These are phyloP conservation scores for Opeltia flavorubescens DNA, from an alignment of 495 filamentous ascomycete genomes.

Conservation along the genomic window DNA sequence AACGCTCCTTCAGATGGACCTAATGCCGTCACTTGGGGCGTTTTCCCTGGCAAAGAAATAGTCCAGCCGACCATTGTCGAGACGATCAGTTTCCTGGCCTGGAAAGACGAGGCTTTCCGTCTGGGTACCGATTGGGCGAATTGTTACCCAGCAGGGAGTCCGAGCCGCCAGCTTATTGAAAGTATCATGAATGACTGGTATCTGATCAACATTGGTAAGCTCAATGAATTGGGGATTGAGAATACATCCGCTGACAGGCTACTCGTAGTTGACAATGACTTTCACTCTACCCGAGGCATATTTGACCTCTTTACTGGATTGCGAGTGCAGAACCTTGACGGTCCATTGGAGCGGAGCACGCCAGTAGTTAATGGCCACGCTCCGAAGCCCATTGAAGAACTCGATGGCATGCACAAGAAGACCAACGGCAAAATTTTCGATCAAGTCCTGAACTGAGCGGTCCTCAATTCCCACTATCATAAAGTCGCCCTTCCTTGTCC, in stretches of 20 bases:
- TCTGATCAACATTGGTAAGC: conserved; percentile 85
- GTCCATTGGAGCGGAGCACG: not conserved
- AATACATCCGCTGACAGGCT: conserved; percentile 14
- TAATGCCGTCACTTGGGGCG: conserved; percentile 97
- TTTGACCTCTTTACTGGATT: conserved; percentile 80
- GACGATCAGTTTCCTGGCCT: conserved; percentile 92
- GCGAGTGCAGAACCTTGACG: conserved; percentile 48
- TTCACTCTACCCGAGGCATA: conserved; percentile 62
- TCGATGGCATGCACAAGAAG: not conserved
- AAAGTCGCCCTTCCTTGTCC: not conserved
- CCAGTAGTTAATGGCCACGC: not conserved
- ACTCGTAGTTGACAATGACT: conserved; percentile 80
- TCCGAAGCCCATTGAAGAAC: not conserved
- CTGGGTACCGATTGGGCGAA: conserved; percentile 89
- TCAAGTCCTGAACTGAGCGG: not conserved
- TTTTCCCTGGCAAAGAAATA: conserved; percentile 97
- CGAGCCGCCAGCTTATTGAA: conserved; percentile 72
- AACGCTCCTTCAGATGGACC: conserved; percentile 74
- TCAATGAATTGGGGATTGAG: not conserved
- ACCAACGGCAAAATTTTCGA: not conserved
- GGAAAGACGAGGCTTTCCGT: conserved; percentile 95
- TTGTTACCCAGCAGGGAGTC: conserved; percentile 63
- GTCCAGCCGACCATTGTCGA: conserved; percentile 99
- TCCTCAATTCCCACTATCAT: not conserved
- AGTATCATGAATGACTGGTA: conserved; percentile 81